These are phyloP conservation scores for Hypomyces rosellus DNA, from an alignment of 2,329 filamentous ascomycete species.

Conservation along the genomic window DNA sequence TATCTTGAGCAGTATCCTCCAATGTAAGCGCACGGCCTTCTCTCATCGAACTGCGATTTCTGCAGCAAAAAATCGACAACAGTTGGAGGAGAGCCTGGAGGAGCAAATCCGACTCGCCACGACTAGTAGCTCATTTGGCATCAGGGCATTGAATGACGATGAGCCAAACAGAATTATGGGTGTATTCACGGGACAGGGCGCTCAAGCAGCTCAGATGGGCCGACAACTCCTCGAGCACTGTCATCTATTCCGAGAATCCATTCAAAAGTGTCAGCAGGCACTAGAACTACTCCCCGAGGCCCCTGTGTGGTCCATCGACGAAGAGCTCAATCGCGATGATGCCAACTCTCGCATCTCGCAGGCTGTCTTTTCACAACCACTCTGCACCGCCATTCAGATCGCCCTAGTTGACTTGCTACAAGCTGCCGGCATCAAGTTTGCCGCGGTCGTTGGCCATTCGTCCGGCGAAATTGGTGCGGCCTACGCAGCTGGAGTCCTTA, in stretches of 20 bases:
- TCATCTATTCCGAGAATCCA: background rate
- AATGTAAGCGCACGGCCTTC: too few species aligned
- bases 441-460: constrained; percentile 39
- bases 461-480: constrained; percentile 46
- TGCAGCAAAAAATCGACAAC: too few species aligned
- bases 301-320: background rate
- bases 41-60: too few species aligned
- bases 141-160: background rate
- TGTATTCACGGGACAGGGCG: constrained; percentile 6
- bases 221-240: background rate
- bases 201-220: constrained; percentile 2
- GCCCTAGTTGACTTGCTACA: constrained; percentile 21
- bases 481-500: constrained; percentile 39
- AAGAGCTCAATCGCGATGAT: background rate
- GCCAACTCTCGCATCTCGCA: constrained; percentile 5
- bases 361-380: constrained; percentile 23
- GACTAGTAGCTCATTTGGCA: background rate
- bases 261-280: background rate
- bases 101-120: too few species aligned
- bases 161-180: background rate
- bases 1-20: too few species aligned
- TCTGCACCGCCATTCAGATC: constrained; percentile 24
- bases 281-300: constrained; percentile 1
- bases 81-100: too few species aligned
- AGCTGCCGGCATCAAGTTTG: constrained; percentile 25